Conservation (phyloP, 2,329 filamentous ascomycete species). For the Tolypocladium sp. region DNA sequence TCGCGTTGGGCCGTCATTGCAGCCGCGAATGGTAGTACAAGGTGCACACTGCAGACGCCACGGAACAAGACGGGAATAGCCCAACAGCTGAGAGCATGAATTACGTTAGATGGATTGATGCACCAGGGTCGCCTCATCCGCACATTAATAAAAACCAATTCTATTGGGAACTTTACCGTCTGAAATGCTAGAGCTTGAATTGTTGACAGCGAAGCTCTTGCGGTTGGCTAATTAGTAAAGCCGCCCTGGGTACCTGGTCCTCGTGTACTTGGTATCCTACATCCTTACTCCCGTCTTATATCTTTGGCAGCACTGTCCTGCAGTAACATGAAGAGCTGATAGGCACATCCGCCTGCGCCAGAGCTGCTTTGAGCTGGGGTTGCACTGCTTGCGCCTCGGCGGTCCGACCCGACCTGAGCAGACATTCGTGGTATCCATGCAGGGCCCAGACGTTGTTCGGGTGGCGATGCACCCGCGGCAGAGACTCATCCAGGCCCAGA, state of each 20-base stretch:
- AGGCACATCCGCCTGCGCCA: conserved; percentile 51
- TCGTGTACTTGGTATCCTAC: not conserved
- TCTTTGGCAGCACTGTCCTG: conserved; percentile 9
- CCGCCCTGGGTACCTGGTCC: not conserved
- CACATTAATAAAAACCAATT: not conserved
- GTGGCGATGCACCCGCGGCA: conserved; percentile 57
- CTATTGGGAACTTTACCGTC: not conserved
- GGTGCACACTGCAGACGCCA: not conserved
- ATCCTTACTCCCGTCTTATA: conserved; percentile 3
- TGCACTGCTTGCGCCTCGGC: conserved; percentile 25
- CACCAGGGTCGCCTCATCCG: not conserved
- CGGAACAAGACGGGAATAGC: not conserved
- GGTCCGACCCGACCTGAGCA: conserved; percentile 38
- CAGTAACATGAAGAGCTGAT: conserved; percentile 28
- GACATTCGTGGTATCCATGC: conserved; percentile 64
- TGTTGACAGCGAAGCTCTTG: not conserved
- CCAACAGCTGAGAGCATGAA: not conserved
- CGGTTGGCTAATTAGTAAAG: not conserved
- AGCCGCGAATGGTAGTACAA: not conserved
- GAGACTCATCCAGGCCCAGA: conserved; percentile 46
- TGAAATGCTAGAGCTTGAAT: not conserved
- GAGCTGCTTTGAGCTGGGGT: conserved; percentile 38
- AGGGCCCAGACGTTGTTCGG: conserved; percentile 69
- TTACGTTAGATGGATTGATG: not conserved
- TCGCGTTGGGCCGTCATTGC: not conserved